Evolutionary conservation across 441 rosid species (phyloP), one percentile per base, ranked within the genome.

Genomic region (Metrosideros polymorpha): DNA sequence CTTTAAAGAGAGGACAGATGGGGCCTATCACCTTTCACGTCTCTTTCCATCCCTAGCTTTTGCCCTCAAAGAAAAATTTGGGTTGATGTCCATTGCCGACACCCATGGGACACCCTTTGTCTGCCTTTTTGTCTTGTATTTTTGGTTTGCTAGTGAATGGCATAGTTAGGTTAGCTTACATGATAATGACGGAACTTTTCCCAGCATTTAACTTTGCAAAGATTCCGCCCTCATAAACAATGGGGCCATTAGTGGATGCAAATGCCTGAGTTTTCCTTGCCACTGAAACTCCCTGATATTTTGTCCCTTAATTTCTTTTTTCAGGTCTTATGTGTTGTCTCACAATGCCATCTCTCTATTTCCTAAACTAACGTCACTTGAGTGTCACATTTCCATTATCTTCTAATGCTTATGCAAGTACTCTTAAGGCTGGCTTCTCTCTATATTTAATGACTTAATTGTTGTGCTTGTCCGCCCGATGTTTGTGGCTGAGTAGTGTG

Each of bases 31-130:
- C 91, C 92, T 90, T 92, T 89, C 61, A 90, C 94, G 96, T 94
- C 88, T 86, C 79, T 91, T 92, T 93, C 93, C 86, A 43, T 52
- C 84, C 85, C 92, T 92, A 91, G 93, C 96, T 92, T 94, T 93
- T 95, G 96, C 92, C 97, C 90, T 92, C 15, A 71, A 39, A 39
- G 79, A 87, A 86, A 92, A 89, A 90, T 90, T 87, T 91, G 89
- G 93, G 93, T 92, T 93, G 86, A 86, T 90, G 94, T 95, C 95
- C 82, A 57, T 83, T 93, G 85, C 97, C 96, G 94, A 93, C 99
- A 95, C 53, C 91, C 85, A 86, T 63, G 85, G 90, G 93, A 96
- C 93, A 95, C 94, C 97, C 88, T 85, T 92, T 85, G 87, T 42
- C 83, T 71, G 94, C 94, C 95, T 92, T 89, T 88, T 87, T 59